These are phyloP conservation scores for Trichoderma cornu-damae DNA, from an alignment of 2,329 filamentous ascomycete genomes.

Conservation along the genomic window DNA sequence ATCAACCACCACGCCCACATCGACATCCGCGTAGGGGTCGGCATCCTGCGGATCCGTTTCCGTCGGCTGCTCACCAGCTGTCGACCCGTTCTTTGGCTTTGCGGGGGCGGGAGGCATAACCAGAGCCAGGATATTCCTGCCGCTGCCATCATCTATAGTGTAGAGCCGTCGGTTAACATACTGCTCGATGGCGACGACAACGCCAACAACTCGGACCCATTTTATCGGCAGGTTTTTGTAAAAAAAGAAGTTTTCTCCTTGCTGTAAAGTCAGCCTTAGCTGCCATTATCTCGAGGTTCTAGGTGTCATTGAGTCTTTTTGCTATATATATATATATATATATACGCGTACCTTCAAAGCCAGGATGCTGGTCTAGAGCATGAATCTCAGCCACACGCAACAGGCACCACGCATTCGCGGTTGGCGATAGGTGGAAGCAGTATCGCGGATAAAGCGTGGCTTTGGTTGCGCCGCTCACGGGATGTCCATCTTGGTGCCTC, in stretches of 20 bases:
- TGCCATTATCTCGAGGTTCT: background rate
- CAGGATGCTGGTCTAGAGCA: conserved; percentile 41
- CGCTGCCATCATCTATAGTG: conserved; percentile 62
- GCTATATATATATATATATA: too few species aligned
- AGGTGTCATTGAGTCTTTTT: too few species aligned
- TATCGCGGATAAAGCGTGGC: conserved; percentile 53
- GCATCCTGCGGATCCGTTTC: conserved; percentile 8
- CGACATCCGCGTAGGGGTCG: conserved; percentile 32
- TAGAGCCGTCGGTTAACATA: conserved; percentile 44
- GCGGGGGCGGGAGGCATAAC: background rate
- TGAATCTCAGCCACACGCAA: conserved; percentile 49
- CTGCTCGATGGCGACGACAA: conserved; percentile 60
- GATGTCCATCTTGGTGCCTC: conserved; percentile 34
- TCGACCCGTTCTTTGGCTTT: background rate
- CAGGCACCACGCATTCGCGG: conserved; percentile 55
- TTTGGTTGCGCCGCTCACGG: conserved; percentile 44
- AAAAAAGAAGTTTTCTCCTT: conserved; percentile 57
- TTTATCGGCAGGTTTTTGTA: conserved; percentile 69
- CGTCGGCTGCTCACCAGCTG: background rate
- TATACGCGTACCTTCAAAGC: conserved; percentile 48
- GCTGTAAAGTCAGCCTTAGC: background rate
- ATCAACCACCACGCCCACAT: conserved; percentile 52
- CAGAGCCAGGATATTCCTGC: conserved; percentile 48
- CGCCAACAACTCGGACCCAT: conserved; percentile 66
- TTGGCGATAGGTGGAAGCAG: conserved; percentile 59